Percentiles rank a stretch among this genome's conserved stretches.
Evolutionary conservation across 1,139 yeast species (phyloP).

Genomic region (Debaryomycetaceae sp.): DNA sequence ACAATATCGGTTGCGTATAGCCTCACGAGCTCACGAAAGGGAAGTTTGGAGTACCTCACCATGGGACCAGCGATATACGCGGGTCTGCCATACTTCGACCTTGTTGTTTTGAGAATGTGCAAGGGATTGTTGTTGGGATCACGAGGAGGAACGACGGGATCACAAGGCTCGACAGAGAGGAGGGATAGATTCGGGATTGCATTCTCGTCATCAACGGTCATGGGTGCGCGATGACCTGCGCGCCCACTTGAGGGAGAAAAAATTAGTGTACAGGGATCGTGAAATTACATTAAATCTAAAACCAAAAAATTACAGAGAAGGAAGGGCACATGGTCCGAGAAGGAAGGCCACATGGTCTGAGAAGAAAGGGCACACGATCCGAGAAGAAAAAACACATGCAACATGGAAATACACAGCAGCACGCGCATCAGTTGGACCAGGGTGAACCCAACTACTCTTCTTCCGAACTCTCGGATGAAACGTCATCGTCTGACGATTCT

Average conservation of each 20-base stretch:
- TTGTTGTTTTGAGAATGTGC: slow-evolving; percentile 30
- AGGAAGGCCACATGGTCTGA: background rate
- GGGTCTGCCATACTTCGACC: slow-evolving; percentile 38
- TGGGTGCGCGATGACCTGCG: no score
- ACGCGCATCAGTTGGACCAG: background rate
- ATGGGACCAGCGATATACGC: slow-evolving; percentile 88
- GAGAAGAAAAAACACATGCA: background rate
- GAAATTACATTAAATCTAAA: no score
- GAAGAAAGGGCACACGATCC: background rate
- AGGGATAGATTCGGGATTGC: background rate
- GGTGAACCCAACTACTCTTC: slow-evolving; percentile 31
- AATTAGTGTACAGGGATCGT: no score
- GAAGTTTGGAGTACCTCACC: slow-evolving; percentile 93
- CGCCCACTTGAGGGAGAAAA: no score
- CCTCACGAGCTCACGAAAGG: slow-evolving; percentile 73
- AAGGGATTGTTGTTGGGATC: slow-evolving; percentile 47
- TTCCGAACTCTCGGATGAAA: slow-evolving; percentile 52
- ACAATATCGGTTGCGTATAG: slow-evolving; percentile 72
- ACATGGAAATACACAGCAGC: background rate
- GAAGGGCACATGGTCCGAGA: no score
- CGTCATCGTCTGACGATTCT: slow-evolving; percentile 23
- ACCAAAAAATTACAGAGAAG: no score
- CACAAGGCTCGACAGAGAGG: no score
- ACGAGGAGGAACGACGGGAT: no score
- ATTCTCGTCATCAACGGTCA: background rate